Evolutionary conservation across 1,139 yeast genomes (phyloP), one percentile per base, ranked within the genome.

Genomic region (Magnusiomyces tetraspermus): DNA sequence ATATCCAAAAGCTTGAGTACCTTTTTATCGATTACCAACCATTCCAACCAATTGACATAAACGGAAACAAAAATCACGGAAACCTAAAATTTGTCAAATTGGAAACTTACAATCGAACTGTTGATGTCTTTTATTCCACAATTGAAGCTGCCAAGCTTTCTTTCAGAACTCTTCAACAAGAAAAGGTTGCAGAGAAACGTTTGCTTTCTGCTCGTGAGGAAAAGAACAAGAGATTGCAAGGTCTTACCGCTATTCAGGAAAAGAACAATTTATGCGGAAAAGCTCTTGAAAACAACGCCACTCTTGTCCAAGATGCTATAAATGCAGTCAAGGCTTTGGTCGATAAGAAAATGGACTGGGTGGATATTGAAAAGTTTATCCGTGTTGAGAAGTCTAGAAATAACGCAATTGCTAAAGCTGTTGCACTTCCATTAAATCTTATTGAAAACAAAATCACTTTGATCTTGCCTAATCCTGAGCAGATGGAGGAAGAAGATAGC

Each of bases 291-390:
- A 71, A 76, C 41, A 76, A 85, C 64, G 84, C 94, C 2, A 81
- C 80, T 33, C 64, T 79, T 38, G 90, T 90, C 2, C 92, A 85
- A 52, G 79, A 79, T 26, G 89, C 95, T 48, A 82, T 79, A 55
- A 70, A 67, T 15, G 83, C 87, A 11, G 84, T 92, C 8, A 83
- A 82, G 55, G 72, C 72, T 0, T 70, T 87, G 53, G 59, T 90
- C 4, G 82, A 83, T 51, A 95, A 87, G 64, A 94, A 88, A 59
- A 87, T 88, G 90, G 97, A 92, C 65, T 92, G 98, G 98, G 77
- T 80, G 36, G 85, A 88, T 58, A 89, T 90, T 56, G 96, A 85
- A 64, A 81, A 83, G 58, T 71, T 83, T 53, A 82, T 92, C 52
- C 71, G 76, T 52, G 75, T 82, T 49, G 96, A 90, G 61, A 83